Evolutionary conservation across 2,329 filamentous ascomycete genomes (phyloP).

Genomic region (Calonectria multiphialidica): DNA sequence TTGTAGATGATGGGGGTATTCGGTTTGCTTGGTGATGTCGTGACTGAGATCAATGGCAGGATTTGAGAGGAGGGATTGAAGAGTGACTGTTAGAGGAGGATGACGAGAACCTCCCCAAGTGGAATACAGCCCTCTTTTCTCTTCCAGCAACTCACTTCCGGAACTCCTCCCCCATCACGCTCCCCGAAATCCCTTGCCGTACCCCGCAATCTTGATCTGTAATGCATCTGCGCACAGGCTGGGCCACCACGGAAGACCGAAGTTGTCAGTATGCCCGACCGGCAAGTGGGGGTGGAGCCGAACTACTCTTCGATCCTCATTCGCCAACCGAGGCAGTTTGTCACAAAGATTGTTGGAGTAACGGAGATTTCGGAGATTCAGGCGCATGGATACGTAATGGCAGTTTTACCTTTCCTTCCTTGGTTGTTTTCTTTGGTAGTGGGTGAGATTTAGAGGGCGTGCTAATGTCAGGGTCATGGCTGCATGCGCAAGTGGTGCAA

Average conservation of each 20-base stretch:
- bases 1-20: background rate
- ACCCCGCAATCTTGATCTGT: conserved; percentile 16
- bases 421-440: background rate
- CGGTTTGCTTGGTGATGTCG: background rate
- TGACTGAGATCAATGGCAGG: background rate
- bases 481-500: too few relatives aligned
- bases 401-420: background rate
- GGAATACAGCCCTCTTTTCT: conserved; percentile 12
- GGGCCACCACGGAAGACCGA: background rate
- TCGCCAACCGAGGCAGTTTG: background rate
- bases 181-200: background rate
- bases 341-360: background rate
- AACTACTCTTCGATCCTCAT: background rate
- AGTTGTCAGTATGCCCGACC: conserved; percentile 4
- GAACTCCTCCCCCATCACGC: conserved; percentile 24
- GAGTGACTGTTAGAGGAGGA: background rate
- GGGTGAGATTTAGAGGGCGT: background rate
- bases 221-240: background rate
- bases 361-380: background rate
- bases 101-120: background rate
- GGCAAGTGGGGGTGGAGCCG: conserved; percentile 27
- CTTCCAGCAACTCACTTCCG: conserved; percentile 3
- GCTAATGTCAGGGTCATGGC: background rate
- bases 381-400: background rate
- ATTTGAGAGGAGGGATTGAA: background rate